Evolutionary conservation across 2,329 filamentous ascomycete genomes (phyloP), one percentile per base, ranked within the genome.

Genomic region (Fusarium vanettenii): DNA sequence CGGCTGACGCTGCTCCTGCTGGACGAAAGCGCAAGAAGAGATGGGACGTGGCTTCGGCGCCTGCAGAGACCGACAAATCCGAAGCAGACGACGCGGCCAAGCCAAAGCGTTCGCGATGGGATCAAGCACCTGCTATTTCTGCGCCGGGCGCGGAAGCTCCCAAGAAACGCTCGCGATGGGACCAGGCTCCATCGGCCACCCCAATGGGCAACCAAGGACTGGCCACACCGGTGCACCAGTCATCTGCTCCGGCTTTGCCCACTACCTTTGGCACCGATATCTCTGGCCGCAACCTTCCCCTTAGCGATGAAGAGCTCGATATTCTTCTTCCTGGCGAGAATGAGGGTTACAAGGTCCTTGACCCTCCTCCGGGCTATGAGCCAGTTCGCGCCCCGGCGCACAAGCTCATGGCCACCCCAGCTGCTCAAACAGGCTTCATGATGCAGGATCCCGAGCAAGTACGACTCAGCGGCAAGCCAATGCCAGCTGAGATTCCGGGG

Each of bases 301-400:
- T 98, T 48, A 97, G 95, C 48, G 97, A 99, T 78, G 97, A 99
- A 82, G 95, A 98, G 82, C 91, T 99, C 59, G 94, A 99, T 80
- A 87, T 93, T 81, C 94, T 99, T 87, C 90, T 99, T 8, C 97
- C 97, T 1, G 92, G 92, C 2, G 94, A 97, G 80, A 91, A 91
- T 0, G 94, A 98, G 79, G 97, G 97, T 45, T 99, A 98, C 87
- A 95, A 97, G 83, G 91, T 98, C 74, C 89, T 98, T 11, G 93
- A 95, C 27, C 94, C 95, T 18, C 97, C 97, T 35, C 94, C 95
- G 6, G 97, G 97, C 37, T 99, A 98, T 81, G 95, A 94, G 56
- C 95, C 95, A 6, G 90, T 95, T 29, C 91, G 94, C 64, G 92
- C 93, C 37, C 91, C 94, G 60, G 89, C 95, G 39, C 91, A 95